Base-by-base conservation (phyloP, 495 filamentous ascomycete genomes). In the Neurospora pannonica region DNA sequence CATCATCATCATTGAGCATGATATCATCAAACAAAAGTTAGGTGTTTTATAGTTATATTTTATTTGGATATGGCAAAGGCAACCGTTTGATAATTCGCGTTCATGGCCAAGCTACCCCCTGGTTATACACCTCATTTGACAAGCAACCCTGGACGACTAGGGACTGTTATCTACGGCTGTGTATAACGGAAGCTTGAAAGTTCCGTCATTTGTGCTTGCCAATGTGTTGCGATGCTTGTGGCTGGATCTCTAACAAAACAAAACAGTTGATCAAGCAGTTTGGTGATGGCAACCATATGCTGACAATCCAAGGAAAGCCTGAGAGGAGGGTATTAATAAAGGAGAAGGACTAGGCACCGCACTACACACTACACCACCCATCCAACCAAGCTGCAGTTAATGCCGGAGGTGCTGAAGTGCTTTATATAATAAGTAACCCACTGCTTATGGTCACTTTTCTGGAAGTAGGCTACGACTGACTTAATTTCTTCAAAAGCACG, bases 1-100 rank as follows among this genome's bases (percentile, higher is more conserved):
- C 95, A 98, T 85, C 92, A 92, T 74, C 92, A 92, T 75, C 92
- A 95, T 83, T 93, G 75, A 89, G 71, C 13, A 24, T 34, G 8
- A 15, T 31, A 2, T 39, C 13, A 15, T 42, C 15, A 19, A 24
- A 31, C 71, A 13, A 42, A 34, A 34, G 54, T 31, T 34, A 4
- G 54, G 15, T 62, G 5, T 62, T 31, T 17, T 62, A 34, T 17
- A 62, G 54, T 62, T 62, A 34, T 62, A 34, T 3, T 34, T 17
- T 9, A 9, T 9, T 62, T 62, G 54, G 28, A 34, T 62, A 62
- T 62, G 13, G 24, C 2, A 31, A 62, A 13, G 54, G 13, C 24
- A 17, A 28, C 21, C 21, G 0, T 62, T 17, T 31, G 24, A 6
- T 1, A 1, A 17, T 62, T 62, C 6, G 1, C 54, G 24, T 4